phyloP scores from a whole-genome alignment of 106 monocot genomes.

The Dendrobium chrysotoxum region DNA sequence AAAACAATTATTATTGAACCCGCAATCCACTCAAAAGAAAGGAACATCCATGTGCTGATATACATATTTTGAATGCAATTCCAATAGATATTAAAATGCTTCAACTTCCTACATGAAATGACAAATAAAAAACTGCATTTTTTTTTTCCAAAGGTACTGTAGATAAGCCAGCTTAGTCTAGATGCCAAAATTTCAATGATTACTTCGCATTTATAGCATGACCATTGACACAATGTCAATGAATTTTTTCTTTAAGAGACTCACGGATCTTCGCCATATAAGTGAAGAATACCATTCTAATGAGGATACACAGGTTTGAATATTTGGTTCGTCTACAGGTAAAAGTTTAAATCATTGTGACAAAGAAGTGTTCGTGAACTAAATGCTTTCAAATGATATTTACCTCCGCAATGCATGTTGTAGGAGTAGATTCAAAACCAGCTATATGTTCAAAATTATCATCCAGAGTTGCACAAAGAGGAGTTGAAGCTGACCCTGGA shows the following conservation, averaged over 20 bases:
- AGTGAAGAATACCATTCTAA: not conserved
- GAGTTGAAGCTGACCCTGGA: conserved; percentile 1
- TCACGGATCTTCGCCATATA: not conserved
- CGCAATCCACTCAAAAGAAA: not conserved
- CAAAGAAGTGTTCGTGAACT: not conserved
- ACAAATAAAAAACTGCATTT: not conserved
- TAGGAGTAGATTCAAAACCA: not conserved
- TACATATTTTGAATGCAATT: not conserved
- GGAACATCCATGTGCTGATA: not conserved
- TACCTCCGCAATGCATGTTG: not conserved
- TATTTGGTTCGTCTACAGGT: not conserved
- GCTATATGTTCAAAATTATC: not conserved
- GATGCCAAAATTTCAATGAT: not conserved
- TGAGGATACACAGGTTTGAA: not conserved
- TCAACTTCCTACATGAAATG: not conserved
- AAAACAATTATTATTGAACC: too few relatives aligned
- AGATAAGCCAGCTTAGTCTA: not conserved
- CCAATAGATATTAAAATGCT: not conserved
- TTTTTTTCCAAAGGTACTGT: not conserved
- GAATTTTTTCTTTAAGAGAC: not conserved
- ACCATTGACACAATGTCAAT: not conserved
- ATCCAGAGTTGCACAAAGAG: not conserved
- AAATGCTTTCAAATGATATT: not conserved
- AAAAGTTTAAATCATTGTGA: not conserved
- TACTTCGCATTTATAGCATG: not conserved